These are phyloP conservation scores for Monosporozyma aerobia DNA, from an alignment of 805 yeast species.

Conservation along the genomic window DNA sequence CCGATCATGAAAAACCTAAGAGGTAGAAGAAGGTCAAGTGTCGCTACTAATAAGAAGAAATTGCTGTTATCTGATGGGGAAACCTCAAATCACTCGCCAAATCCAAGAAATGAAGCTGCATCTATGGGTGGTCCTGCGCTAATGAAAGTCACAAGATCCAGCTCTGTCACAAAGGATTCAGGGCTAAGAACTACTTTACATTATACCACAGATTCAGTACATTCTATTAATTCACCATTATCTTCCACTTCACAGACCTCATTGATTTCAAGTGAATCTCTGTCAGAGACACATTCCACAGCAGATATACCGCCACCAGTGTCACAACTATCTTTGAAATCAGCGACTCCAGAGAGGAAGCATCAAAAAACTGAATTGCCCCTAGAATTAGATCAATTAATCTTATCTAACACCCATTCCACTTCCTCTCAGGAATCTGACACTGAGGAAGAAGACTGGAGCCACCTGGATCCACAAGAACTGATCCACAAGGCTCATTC, in stretches of 20 bases:
- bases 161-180: slow-evolving; percentile 30
- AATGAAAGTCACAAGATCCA: neutral
- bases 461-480: slow-evolving; percentile 71
- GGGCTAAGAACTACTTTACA: slow-evolving; percentile 24
- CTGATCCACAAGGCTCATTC: slow-evolving; percentile 32
- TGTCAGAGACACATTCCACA: neutral
- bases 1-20: slow-evolving; percentile 9
- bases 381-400: neutral
- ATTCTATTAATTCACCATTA: slow-evolving; percentile 3
- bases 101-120: neutral
- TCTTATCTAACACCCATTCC: neutral
- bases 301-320: neutral
- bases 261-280: neutral
- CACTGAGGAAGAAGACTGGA: slow-evolving; percentile 98
- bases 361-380: neutral
- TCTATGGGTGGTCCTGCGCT: neutral
- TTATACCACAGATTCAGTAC: slow-evolving; percentile 10
- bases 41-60: neutral
- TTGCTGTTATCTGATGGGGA: slow-evolving; percentile 8
- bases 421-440: slow-evolving; percentile 36
- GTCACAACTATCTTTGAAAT: neutral
- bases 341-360: neutral
- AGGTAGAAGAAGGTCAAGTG: neutral
- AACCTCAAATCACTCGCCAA: slow-evolving; percentile 2
- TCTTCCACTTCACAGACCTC: slow-evolving; percentile 17